Evolutionary conservation across 345 rosid genomes (phyloP), one percentile per base, ranked within the genome.

Genomic region (Ricinus communis): DNA sequence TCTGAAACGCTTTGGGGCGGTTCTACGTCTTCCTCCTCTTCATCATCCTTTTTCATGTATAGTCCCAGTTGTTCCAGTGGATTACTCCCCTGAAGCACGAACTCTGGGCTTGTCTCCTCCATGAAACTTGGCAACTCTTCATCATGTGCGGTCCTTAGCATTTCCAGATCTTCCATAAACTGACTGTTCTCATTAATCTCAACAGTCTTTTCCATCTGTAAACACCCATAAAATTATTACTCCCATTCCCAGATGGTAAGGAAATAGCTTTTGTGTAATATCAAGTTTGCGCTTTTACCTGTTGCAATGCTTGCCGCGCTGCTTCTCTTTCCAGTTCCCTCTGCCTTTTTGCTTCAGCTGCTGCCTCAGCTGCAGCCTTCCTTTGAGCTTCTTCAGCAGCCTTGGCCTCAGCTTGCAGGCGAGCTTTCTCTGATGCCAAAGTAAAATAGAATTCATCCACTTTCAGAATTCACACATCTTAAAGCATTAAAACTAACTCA

Each of bases 191-290:
- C 97, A 28, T 90, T 88, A 72, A 94, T 94, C 31, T 88, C 94
- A 57, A 94, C 98, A 0, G 95, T 94, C 85, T 88, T 94, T 73
- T 94, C 96, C 91, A 94, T 88, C 98, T 94, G 91, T 73, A 80
- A 12, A 66, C 12, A 70, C 21, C 66, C 72, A 51, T 33, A 27
- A 31, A 16, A 19, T 31, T 38, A 21, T 24, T 58, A 31, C 36
- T 77, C 60, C 31, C 30, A 31, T 57, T 51, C 19, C 57, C 2
- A 60, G 8, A 45, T 36, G 30, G 18, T 21, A 19, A 1, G 8
- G 8, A 38, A 40, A 7, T 22, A 24, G 13, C 18, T 31, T 62
- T 30, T 74, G 16, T 51, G 24, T 41, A 59, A 1, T 57, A 47
- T 6, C 28, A 64, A 18, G 8, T 11, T 21, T 59, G 49, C 5